Conservation (phyloP, 768 basidiomycete genomes). For the Tulasnella sp. region DNA sequence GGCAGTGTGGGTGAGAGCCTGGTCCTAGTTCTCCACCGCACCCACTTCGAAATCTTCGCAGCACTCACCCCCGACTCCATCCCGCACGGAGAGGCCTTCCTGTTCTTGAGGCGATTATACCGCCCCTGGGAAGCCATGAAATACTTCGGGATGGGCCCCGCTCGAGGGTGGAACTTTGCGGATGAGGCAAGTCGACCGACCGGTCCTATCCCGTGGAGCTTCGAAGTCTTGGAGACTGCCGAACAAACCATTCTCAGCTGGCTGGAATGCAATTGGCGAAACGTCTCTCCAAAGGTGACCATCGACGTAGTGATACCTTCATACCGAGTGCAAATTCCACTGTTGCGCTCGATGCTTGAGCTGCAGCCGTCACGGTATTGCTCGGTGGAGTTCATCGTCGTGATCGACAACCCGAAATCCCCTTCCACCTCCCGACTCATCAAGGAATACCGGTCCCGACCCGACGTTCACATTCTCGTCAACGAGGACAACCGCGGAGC, state of each 20-base stretch:
- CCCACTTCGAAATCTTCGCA: slow-evolving; percentile 53
- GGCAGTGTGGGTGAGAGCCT: slow-evolving; percentile 56
- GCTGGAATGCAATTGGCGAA: slow-evolving; percentile 35
- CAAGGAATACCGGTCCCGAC: slow-evolving; percentile 41
- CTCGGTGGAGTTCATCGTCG: slow-evolving; percentile 54
- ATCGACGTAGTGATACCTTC: slow-evolving; percentile 56
- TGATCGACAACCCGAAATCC: slow-evolving; percentile 54
- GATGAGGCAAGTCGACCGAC: slow-evolving; percentile 43
- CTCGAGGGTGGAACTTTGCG: slow-evolving; percentile 49
- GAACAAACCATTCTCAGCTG: slow-evolving; percentile 39
- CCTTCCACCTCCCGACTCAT: slow-evolving; percentile 41
- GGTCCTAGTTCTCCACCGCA: slow-evolving; percentile 54
- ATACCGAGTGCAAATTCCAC: slow-evolving; percentile 48
- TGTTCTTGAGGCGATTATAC: slow-evolving; percentile 58
- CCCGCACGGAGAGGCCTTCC: slow-evolving; percentile 44
- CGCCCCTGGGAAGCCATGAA: slow-evolving; percentile 51
- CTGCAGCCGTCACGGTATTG: slow-evolving; percentile 45
- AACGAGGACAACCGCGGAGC: slow-evolving; percentile 50
- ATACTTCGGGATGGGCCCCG: slow-evolving; percentile 41
- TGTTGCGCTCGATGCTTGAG: slow-evolving; percentile 45
- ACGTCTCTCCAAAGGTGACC: slow-evolving; percentile 41
- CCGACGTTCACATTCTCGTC: slow-evolving; percentile 53
- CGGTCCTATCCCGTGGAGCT: slow-evolving; percentile 48
- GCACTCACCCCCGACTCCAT: neutral
- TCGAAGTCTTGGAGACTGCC: slow-evolving; percentile 45